Percentiles rank a stretch among this genome's conserved stretches.
phyloP scores from a whole-genome alignment of 306 rosid species.

The Rosa chinensis region DNA sequence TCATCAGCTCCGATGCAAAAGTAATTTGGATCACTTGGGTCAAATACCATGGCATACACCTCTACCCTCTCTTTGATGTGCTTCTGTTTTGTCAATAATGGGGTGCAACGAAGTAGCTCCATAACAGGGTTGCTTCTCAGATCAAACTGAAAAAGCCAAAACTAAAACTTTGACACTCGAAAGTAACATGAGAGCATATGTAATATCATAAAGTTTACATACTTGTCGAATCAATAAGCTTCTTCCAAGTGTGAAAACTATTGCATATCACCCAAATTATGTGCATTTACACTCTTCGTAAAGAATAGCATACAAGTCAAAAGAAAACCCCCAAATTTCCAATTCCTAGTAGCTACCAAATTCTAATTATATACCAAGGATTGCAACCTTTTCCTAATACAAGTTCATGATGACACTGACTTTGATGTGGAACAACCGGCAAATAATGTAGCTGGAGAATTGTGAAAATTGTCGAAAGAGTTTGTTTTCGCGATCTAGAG shows the following conservation, averaged over 20 bases:
- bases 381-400: neutral
- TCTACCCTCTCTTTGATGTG: too few relatives aligned
- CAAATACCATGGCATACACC: too few relatives aligned
- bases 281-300: neutral
- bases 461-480: neutral
- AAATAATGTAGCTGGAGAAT: neutral
- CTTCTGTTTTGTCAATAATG: too few relatives aligned
- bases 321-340: neutral
- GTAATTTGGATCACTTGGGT: too few relatives aligned
- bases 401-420: constrained; percentile 5
- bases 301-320: constrained; percentile 5
- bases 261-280: neutral
- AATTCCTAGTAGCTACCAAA: neutral
- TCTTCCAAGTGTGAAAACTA: neutral
- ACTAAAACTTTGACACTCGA: too few relatives aligned
- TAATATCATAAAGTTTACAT: too few relatives aligned
- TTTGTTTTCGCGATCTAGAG: neutral
- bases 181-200: too few relatives aligned
- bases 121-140: too few relatives aligned
- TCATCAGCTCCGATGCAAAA: too few relatives aligned
- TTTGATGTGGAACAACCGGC: constrained; percentile 1
- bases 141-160: too few relatives aligned
- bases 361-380: neutral
- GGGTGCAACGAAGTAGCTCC: too few relatives aligned
- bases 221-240: neutral